Evolutionary conservation across 2,329 filamentous ascomycete genomes (phyloP).

Genomic region (Emergomyces africanus): DNA sequence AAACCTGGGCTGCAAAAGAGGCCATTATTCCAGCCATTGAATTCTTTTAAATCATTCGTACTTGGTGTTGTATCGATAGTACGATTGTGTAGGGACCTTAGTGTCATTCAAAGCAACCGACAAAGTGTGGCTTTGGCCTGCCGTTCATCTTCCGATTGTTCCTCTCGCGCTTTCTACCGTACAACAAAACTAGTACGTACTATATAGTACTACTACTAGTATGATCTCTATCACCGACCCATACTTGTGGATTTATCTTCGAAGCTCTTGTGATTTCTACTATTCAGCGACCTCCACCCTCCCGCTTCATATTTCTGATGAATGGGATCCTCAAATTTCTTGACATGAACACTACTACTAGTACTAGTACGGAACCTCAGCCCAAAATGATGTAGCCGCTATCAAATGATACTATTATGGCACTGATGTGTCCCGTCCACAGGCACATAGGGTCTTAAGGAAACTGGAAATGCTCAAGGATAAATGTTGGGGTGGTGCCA

Average conservation of each 20-base stretch:
- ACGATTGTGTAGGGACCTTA: constrained; percentile 30
- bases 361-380: too few species aligned
- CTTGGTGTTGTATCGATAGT: constrained; percentile 29
- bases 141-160: constrained; percentile 26
- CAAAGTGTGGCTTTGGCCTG: constrained; percentile 31
- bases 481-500: constrained; percentile 2
- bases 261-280: constrained; percentile 18
- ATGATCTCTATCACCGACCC: constrained; percentile 29
- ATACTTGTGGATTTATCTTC: constrained; percentile 23
- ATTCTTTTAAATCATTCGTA: constrained; percentile 27
- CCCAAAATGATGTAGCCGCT: constrained; percentile 27
- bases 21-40: constrained; percentile 26
- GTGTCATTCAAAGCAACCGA: constrained; percentile 28
- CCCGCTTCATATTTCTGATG: constrained; percentile 28
- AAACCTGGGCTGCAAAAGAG: constrained; percentile 28
- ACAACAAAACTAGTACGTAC: too few species aligned
- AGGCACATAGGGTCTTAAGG: constrained; percentile 27
- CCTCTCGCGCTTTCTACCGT: constrained; percentile 29
- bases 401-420: constrained; percentile 28
- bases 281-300: constrained; percentile 28
- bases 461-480: constrained; percentile 20
- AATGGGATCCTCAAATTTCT: constrained; percentile 29
- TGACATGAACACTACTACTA: constrained; percentile 25
- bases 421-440: constrained; percentile 28
- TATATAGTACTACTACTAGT: constrained; percentile 26